Conservation (phyloP, 345 rosid genomes). For the Zanthoxylum bungeanum region DNA sequence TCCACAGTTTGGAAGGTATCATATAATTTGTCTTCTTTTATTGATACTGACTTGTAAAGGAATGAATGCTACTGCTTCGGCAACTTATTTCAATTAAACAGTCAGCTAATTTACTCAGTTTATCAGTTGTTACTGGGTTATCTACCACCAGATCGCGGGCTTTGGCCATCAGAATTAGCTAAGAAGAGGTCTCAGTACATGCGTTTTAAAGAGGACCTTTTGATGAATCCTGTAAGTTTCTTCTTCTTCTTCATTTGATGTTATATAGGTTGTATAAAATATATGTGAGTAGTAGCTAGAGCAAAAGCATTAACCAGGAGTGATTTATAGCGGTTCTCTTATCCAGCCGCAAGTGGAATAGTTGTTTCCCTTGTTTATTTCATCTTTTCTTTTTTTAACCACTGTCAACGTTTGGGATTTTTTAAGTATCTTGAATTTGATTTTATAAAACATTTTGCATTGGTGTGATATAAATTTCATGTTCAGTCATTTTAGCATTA, state of each 20-base stretch:
- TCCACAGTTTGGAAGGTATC: conserved; percentile 89
- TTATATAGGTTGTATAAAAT: not conserved
- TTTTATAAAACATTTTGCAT: not conserved
- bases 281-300: not conserved
- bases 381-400: not conserved
- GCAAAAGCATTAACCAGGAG: not conserved
- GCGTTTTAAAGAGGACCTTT: conserved; percentile 84
- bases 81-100: not conserved
- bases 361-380: not conserved
- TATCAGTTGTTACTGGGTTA: conserved; percentile 83
- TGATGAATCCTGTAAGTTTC: conserved; percentile 87
- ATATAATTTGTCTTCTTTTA: not conserved
- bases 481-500: not conserved
- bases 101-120: conserved; percentile 7
- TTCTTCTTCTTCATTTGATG: not conserved
- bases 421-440: not conserved
- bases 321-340: not conserved
- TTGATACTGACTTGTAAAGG: not conserved
- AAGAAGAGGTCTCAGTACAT: conserved; percentile 89
- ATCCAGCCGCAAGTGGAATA: not conserved
- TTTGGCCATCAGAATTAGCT: conserved; percentile 79
- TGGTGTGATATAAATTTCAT: not conserved
- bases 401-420: not conserved
- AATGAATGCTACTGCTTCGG: not conserved
- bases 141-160: conserved; percentile 73